phyloP scores from a whole-genome alignment of 371 early-diverging fungal species.

The Funneliformis caledonium region DNA sequence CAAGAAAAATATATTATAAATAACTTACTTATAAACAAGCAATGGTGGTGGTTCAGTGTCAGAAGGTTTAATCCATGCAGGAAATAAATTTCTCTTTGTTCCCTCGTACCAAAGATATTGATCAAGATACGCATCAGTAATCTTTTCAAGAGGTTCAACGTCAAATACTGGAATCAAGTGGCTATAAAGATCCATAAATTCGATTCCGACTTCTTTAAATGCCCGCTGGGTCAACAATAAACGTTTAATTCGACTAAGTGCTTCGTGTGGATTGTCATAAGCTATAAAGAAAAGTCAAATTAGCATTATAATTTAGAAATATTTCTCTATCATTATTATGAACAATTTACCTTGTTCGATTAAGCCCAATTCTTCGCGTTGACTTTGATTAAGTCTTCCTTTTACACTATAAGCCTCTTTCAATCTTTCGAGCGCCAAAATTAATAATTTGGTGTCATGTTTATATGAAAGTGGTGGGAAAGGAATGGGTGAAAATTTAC shows the following conservation, averaged over 20 bases:
- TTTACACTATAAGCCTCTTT: slow-evolving; percentile 97
- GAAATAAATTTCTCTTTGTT: slow-evolving; percentile 55
- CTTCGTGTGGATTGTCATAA: slow-evolving; percentile 96
- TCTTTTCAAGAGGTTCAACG: slow-evolving; percentile 97
- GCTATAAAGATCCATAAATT: slow-evolving; percentile 97
- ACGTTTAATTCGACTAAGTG: slow-evolving; percentile 94
- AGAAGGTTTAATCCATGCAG: slow-evolving; percentile 97
- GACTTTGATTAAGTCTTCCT: slow-evolving; percentile 93
- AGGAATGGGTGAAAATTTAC: slow-evolving; percentile 97
- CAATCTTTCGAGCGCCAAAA: slow-evolving; percentile 93
- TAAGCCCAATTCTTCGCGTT: slow-evolving; percentile 96
- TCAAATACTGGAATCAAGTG: slow-evolving; percentile 97
- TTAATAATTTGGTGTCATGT: slow-evolving; percentile 97
- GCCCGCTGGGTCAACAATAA: slow-evolving; percentile 96
- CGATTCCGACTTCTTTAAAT: slow-evolving; percentile 99
- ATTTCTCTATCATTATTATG: neutral
- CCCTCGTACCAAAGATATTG: slow-evolving; percentile 99
- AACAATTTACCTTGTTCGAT: slow-evolving; percentile 75
- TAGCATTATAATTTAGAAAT: neutral
- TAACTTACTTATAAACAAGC: slow-evolving; percentile 91
- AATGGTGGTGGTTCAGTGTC: slow-evolving; percentile 97
- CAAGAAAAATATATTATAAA: neutral
- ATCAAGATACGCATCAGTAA: slow-evolving; percentile 98
- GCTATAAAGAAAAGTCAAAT: slow-evolving; percentile 51
- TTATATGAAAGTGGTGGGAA: slow-evolving; percentile 99